Base-by-base conservation (phyloP, 2,329 filamentous ascomycete genomes). In the Exophiala oligosperma region DNA sequence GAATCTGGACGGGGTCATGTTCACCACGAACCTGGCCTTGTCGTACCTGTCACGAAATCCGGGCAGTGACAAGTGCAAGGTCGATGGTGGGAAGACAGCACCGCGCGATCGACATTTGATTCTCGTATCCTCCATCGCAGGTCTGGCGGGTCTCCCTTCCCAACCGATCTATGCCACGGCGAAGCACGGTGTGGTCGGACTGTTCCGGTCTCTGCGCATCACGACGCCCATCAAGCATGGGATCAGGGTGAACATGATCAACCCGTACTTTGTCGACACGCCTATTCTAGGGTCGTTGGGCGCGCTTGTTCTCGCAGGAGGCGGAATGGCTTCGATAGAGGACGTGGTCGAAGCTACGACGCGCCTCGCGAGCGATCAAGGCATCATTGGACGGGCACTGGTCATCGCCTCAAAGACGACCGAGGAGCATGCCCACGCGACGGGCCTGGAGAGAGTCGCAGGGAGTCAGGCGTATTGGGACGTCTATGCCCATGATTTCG, bases 341-440 rank as follows among this genome's bases (percentile, higher is more conserved):
- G 84, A 88, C 66, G 86, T 89, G 1, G 77, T 89, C 1, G 83
- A 88, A 60, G 85, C 85, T 2, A 84, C 77, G 0, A 87, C 84
- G 14, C 76, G 85, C 44, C 75, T 89, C 35, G 77, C 85, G 47
- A 83, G 84, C 0, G 84, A 88, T 66, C 77, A 79, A 38, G 69
- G 72, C 29, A 79, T 88, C 48, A 72, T 79, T 7, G 86, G 86
- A 1, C 74, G 85, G 55, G 78, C 79, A 2, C 72, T 90, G 51
- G 75, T 79, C 29, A 74, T 89, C 46, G 84, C 83, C 0, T 84
- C 85, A 5, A 82, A 78, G 54, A 70, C 85, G 46, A 73, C 77
- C 65, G 70, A 82, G 38, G 70, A 68, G 14, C 66, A 65, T n/a
- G 63, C 59, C 7, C 66, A 66, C 17, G 8, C 35, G 2, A 56